These are phyloP conservation scores for Daldinia sp. DNA, from an alignment of 2,329 filamentous ascomycete genomes.

Conservation along the genomic window DNA sequence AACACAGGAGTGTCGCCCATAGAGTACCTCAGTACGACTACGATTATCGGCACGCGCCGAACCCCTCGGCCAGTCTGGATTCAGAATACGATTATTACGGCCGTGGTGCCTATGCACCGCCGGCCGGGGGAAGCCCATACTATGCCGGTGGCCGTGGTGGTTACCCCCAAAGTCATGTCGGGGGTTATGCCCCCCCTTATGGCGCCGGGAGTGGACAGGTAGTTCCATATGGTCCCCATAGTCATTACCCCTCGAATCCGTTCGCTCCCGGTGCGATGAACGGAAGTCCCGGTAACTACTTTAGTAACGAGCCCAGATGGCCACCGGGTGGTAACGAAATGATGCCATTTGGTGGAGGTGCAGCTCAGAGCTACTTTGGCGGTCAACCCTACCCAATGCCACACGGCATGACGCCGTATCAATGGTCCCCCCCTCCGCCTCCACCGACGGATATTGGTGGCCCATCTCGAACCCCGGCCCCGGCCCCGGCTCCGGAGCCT, in stretches of 20 bases:
- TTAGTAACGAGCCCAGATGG: slow-evolving; percentile 48
- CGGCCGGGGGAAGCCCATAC: slow-evolving; percentile 38
- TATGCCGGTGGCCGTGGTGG: slow-evolving; percentile 49
- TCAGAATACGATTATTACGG: slow-evolving; percentile 68
- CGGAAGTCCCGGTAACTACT: slow-evolving; percentile 53
- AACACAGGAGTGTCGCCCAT: slow-evolving; percentile 46
- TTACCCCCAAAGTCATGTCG: slow-evolving; percentile 60
- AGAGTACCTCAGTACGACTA: slow-evolving; percentile 41
- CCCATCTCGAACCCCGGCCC: slow-evolving; percentile 33
- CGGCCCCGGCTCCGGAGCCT: slow-evolving; percentile 7
- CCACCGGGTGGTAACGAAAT: slow-evolving; percentile 40
- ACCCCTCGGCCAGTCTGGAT: slow-evolving; percentile 68
- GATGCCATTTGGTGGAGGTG: slow-evolving; percentile 50
- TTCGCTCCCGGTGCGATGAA: slow-evolving; percentile 44
- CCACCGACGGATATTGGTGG: slow-evolving; percentile 45
- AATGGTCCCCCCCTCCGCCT: slow-evolving; percentile 50
- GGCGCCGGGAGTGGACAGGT: slow-evolving; percentile 54
- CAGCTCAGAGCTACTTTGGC: slow-evolving; percentile 53
- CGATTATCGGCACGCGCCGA: slow-evolving; percentile 40
- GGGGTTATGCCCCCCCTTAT: slow-evolving; percentile 53
- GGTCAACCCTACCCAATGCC: slow-evolving; percentile 47
- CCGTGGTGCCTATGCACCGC: slow-evolving; percentile 45
- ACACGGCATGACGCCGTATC: slow-evolving; percentile 63
- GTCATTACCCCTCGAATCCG: slow-evolving; percentile 45
- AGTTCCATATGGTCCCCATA: slow-evolving; percentile 53